Percentiles rank a stretch among this genome's conserved stretches.
Evolutionary conservation across 768 basidiomycete species (phyloP).

Genomic region (Suillus spraguei): DNA sequence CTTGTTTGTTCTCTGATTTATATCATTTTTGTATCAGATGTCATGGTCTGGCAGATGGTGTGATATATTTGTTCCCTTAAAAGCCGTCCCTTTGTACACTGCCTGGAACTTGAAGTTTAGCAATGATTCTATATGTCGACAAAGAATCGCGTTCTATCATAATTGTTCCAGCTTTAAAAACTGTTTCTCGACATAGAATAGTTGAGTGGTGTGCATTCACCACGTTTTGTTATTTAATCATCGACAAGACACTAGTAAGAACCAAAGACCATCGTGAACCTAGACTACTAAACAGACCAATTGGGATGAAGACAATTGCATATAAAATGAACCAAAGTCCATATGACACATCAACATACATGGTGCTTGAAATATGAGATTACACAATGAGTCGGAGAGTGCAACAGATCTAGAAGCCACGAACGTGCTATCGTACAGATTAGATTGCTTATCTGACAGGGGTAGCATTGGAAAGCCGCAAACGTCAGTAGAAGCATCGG

Average conservation of each 20-base stretch:
- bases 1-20: background rate
- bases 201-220: too few relatives aligned
- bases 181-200: background rate
- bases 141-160: background rate
- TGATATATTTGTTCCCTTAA: background rate
- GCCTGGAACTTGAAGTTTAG: background rate
- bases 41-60: background rate
- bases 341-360: background rate
- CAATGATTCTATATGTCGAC: background rate
- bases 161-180: background rate
- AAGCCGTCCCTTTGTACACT: background rate
- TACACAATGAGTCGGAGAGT: background rate
- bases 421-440: slow-evolving; percentile 10
- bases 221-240: background rate
- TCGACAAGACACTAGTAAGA: background rate
- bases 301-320: background rate
- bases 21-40: background rate
- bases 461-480: slow-evolving; percentile 9
- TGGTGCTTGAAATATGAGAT: background rate
- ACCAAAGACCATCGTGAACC: slow-evolving; percentile 1
- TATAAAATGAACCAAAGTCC: background rate
- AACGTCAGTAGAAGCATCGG: slow-evolving; percentile 7
- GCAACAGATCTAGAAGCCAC: background rate
- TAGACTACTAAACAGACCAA: background rate
- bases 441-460: background rate